Evolutionary conservation across 225 moss, liverwort and hornwort genomes (phyloP).

Genomic region (Sphagnum tenellum): DNA sequence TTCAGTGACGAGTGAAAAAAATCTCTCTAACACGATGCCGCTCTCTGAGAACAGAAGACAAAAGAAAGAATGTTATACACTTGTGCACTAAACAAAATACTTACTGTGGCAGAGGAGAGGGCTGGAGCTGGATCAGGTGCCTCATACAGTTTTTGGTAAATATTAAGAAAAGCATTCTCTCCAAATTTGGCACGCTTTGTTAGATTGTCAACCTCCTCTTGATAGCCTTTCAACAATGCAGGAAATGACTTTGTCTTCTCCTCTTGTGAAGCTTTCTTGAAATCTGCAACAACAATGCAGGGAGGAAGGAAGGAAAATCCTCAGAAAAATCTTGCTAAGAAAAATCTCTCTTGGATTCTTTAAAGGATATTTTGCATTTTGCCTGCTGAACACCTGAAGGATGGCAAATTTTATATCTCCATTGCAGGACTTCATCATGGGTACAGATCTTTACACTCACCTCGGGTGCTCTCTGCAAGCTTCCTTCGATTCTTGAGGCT

Average conservation of each 20-base stretch:
- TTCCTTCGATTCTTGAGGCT: slow-evolving; percentile 86
- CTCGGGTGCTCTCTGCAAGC: slow-evolving; percentile 81
- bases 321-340: background rate
- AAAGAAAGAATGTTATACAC: no score
- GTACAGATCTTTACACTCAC: slow-evolving; percentile 18
- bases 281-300: slow-evolving; percentile 36
- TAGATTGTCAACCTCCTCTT: slow-evolving; percentile 94
- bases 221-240: slow-evolving; percentile 73
- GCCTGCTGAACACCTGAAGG: no score
- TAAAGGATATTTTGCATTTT: no score
- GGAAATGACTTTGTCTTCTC: slow-evolving; percentile 76
- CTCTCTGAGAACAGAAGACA: no score
- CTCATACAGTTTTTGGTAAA: slow-evolving; percentile 96
- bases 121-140: slow-evolving; percentile 90
- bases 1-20: no score
- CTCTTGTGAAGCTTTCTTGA: slow-evolving; percentile 74
- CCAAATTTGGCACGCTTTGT: slow-evolving; percentile 97
- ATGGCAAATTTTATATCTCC: no score
- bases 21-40: no score
- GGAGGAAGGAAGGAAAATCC: background rate
- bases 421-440: no score
- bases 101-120: slow-evolving; percentile 84
- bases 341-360: no score
- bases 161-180: slow-evolving; percentile 91
- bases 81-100: slow-evolving; percentile 5